Base-by-base conservation (phyloP, 2,329 filamentous ascomycete species). In the Penicillium psychrosexuale region DNA sequence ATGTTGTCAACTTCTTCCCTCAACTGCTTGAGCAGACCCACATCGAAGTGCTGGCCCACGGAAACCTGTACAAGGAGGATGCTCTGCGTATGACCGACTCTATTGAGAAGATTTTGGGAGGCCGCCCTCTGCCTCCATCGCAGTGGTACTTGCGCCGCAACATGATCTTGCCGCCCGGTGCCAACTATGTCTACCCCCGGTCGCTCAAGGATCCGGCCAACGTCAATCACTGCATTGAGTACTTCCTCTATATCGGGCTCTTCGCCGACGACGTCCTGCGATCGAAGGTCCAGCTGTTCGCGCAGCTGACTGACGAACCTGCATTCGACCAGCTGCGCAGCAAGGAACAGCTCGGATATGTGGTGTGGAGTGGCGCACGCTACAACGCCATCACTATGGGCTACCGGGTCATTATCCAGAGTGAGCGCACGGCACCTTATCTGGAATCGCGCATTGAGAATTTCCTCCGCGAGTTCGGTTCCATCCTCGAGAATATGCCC, bases 311-410 rank as follows among this genome's bases (percentile, higher is more conserved):
- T 0, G 89, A 96, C 53, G 94, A 99, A 75, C 92, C 92, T 4
- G 89, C 89, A 8, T 99, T 97, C 69, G 91, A 99, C 73, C 91
- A 96, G 72, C 81, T 99, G 8, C 85, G 94, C 47, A 97, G 94
- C 40, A 97, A 97, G 74, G 93, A 99, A 72, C 93, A 99, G 75
- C 86, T 99, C 7, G 94, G 94, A 12, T 99, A 99, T 65, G 90
- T 99, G 50, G 93, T 99, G 0, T 96, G 93, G 74, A 93, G 89
- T 46, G 90, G 91, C 28, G 80, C 85, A 11, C 81, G 87, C 37
- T 82, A 83, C 49, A 84, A 88, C 52, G 78, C 85, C n/a, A 91
- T 89, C 0, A 93, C 88, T 0, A 87, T 90, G 65, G 90, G 90
- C 1, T 94, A 94, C 74, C 84, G 92, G 6, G 88, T 99, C 60